Evolutionary conservation across 2,329 filamentous ascomycete species (phyloP).

Genomic region (Plectosphaerella cucumerina): DNA sequence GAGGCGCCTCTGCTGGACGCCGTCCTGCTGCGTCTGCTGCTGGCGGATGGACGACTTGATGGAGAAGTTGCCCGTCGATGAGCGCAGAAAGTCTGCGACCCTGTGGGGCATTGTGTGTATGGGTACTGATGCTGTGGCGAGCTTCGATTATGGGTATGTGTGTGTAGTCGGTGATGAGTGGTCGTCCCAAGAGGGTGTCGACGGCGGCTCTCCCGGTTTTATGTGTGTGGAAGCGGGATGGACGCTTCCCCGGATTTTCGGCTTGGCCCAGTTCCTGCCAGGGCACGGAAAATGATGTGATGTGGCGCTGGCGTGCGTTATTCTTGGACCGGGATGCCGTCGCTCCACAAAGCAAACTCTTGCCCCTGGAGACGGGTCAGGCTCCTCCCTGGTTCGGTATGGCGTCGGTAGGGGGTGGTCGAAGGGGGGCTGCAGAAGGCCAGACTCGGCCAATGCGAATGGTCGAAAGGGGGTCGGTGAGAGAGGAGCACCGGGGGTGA

Average conservation of each 20-base stretch:
- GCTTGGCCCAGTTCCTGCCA: slow-evolving; percentile 8
- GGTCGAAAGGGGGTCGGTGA: too few species aligned
- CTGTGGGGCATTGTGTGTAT: slow-evolving; percentile 49
- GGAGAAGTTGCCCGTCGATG: slow-evolving; percentile 43
- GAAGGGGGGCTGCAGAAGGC: background rate
- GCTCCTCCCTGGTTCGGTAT: background rate
- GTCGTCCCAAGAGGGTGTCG: background rate
- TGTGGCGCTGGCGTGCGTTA: slow-evolving; percentile 1
- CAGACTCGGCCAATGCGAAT: background rate
- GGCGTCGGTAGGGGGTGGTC: background rate
- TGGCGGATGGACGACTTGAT: slow-evolving; percentile 36
- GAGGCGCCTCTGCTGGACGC: slow-evolving; percentile 5
- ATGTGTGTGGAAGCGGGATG: slow-evolving; percentile 3
- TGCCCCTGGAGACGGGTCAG: background rate
- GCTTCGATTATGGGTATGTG: background rate
- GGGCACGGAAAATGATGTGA: slow-evolving; percentile 9
- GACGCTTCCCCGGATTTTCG: slow-evolving; percentile 5
- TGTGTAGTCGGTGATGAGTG: slow-evolving; percentile 7
- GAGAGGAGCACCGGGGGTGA: too few species aligned
- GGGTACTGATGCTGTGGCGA: slow-evolving; percentile 6
- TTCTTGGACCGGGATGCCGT: background rate
- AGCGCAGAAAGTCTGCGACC: slow-evolving; percentile 53
- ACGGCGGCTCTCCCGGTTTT: background rate
- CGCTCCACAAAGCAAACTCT: background rate
- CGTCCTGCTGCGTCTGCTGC: background rate